A percentile compares a stretch with the other conserved stretches of the same genome.
These are phyloP conservation scores for Zopfochytrium polystomum DNA, from an alignment of 371 early-diverging fungal species.

Conservation along the genomic window DNA sequence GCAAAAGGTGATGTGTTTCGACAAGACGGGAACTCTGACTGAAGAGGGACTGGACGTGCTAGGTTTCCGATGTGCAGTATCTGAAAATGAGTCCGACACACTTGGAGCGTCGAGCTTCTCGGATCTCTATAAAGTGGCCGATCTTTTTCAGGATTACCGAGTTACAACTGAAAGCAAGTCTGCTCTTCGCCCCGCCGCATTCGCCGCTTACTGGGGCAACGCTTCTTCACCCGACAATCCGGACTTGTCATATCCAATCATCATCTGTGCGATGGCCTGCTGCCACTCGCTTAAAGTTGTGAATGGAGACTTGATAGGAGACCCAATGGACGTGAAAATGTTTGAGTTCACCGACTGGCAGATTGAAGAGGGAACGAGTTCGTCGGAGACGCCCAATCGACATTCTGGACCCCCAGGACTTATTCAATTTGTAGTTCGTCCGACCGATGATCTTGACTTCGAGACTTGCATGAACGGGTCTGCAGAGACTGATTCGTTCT, in stretches of 20 bases:
- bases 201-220: conserved; percentile 2
- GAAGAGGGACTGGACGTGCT: conserved; percentile 97
- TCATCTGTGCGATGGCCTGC: conserved; percentile 77
- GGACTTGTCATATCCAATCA: conserved; percentile 42
- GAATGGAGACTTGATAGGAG: conserved; percentile 87
- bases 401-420: conserved; percentile 5
- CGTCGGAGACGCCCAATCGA: neutral
- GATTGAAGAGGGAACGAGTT: conserved; percentile 72
- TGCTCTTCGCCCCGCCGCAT: neutral
- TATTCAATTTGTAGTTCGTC: conserved; percentile 63
- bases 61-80: conserved; percentile 66
- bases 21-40: conserved; percentile 99
- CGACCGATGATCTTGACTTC: conserved; percentile 57
- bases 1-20: conserved; percentile 86
- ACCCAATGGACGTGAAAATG: conserved; percentile 98
- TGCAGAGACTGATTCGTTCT: neutral
- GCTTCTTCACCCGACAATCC: neutral
- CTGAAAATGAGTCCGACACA: conserved; percentile 10
- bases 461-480: conserved; percentile 12
- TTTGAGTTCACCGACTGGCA: conserved; percentile 93
- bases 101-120: conserved; percentile 6
- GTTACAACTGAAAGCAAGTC: neutral
- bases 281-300: conserved; percentile 96
- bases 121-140: conserved; percentile 7
- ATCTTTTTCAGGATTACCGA: neutral